These are phyloP conservation scores for Xylariaceae sp. DNA, from an alignment of 2,329 filamentous ascomycete genomes.

Conservation along the genomic window DNA sequence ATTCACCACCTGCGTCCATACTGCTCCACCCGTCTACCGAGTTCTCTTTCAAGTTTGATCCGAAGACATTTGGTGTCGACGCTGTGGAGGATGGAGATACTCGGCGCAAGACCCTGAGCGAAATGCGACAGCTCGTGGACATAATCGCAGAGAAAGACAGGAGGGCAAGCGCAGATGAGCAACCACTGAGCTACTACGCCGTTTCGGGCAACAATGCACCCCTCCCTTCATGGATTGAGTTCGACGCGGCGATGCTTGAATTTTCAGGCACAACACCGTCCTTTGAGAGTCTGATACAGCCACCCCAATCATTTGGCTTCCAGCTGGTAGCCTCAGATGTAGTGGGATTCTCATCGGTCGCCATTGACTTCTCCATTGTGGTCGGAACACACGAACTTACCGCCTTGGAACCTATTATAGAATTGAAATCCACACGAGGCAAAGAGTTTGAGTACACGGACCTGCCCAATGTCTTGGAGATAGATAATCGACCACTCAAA, in stretches of 20 bases:
- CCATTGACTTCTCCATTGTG: conserved; percentile 62
- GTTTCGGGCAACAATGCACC: conserved; percentile 73
- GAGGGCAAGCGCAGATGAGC: background rate
- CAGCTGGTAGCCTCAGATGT: conserved; percentile 73
- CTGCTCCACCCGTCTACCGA: conserved; percentile 47
- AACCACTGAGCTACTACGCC: conserved; percentile 66
- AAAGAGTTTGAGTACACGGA: conserved; percentile 46
- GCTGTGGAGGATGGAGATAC: conserved; percentile 21
- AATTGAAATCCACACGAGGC: conserved; percentile 52
- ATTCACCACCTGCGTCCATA: conserved; percentile 55
- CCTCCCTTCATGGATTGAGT: conserved; percentile 78
- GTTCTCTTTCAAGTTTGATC: conserved; percentile 50
- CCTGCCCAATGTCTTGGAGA: conserved; percentile 45
- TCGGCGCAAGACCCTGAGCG: background rate
- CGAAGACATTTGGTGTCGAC: conserved; percentile 57
- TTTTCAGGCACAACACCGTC: conserved; percentile 69
- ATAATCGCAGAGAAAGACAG: conserved; percentile 1
- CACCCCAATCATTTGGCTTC: conserved; percentile 67
- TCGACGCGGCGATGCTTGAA: conserved; percentile 56
- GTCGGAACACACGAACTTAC: conserved; percentile 66
- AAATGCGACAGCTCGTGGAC: background rate
- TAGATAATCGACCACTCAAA: conserved; percentile 51
- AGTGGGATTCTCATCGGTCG: conserved; percentile 65
- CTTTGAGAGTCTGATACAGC: conserved; percentile 55
- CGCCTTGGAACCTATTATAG: conserved; percentile 52